A percentile compares a stretch with the other conserved stretches of the same genome.
Evolutionary conservation across 2,329 filamentous ascomycete genomes (phyloP).

Genomic region (Fusarium dlaminii): DNA sequence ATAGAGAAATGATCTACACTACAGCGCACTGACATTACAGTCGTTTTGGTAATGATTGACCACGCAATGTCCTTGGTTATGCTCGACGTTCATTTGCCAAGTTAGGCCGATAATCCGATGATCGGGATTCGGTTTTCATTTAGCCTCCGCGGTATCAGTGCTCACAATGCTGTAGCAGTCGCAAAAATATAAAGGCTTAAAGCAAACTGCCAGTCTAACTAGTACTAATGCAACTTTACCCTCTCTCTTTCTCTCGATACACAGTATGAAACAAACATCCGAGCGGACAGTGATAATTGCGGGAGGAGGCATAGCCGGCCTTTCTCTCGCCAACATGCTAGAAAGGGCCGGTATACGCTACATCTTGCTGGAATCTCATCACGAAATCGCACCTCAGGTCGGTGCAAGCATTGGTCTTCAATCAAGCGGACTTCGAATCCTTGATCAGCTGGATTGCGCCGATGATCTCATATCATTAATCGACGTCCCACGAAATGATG

Average conservation of each 20-base stretch:
- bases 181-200: neutral
- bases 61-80: neutral
- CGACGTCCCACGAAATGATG: neutral
- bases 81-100: neutral
- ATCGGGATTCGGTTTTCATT: neutral
- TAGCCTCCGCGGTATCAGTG: too few relatives aligned
- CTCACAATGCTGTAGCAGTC: too few relatives aligned
- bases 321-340: conserved; percentile 20
- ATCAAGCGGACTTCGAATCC: conserved; percentile 54
- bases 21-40: neutral
- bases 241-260: too few relatives aligned
- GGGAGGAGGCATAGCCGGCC: conserved; percentile 14
- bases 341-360: conserved; percentile 52
- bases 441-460: conserved; percentile 53
- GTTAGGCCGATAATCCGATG: neutral
- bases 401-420: conserved; percentile 60
- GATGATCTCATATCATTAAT: neutral
- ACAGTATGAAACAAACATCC: too few relatives aligned
- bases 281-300: conserved; percentile 6
- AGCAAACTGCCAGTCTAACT: accelerated
- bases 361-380: conserved; percentile 56
- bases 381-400: conserved; percentile 53
- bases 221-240: too few relatives aligned
- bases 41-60: neutral
- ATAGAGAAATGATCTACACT: neutral